A percentile compares a stretch with the other conserved stretches of the same genome.
phyloP scores from a whole-genome alignment of 768 basidiomycete species.

The Lactarius vividus region DNA sequence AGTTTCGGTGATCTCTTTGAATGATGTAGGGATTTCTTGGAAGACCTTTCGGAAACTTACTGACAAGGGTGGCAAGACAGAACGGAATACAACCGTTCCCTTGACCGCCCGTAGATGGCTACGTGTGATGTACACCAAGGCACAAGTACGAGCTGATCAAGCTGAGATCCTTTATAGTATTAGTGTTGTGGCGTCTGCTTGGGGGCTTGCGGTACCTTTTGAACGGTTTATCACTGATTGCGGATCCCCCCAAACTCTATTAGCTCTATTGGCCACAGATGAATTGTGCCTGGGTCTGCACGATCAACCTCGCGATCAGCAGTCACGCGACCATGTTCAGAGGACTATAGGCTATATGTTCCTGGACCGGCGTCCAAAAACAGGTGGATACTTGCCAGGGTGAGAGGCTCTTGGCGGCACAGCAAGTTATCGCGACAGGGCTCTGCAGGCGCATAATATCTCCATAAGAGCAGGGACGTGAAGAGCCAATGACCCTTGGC shows the following conservation, averaged over 20 bases:
- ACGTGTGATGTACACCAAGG: no score
- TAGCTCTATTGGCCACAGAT: no score
- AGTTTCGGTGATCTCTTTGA: no score
- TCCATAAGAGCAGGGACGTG: neutral
- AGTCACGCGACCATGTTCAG: neutral
- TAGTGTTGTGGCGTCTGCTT: neutral
- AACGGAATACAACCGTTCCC: no score
- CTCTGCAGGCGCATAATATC: neutral
- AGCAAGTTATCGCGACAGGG: neutral
- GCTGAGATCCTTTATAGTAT: no score
- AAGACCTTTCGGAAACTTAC: neutral
- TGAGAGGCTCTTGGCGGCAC: neutral
- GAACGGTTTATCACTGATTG: neutral
- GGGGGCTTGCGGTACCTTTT: neutral
- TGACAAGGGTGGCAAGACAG: no score
- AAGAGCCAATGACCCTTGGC: neutral
- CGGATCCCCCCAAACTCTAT: no score
- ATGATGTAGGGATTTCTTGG: neutral
- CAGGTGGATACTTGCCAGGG: neutral
- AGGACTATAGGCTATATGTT: neutral
- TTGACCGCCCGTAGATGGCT: no score
- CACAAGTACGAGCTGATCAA: no score
- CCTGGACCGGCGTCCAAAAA: neutral
- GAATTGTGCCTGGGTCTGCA: no score
- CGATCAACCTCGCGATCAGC: no score